Evolutionary conservation across 371 early-diverging fungal genomes (phyloP).

Genomic region (Mortierella sp.): DNA sequence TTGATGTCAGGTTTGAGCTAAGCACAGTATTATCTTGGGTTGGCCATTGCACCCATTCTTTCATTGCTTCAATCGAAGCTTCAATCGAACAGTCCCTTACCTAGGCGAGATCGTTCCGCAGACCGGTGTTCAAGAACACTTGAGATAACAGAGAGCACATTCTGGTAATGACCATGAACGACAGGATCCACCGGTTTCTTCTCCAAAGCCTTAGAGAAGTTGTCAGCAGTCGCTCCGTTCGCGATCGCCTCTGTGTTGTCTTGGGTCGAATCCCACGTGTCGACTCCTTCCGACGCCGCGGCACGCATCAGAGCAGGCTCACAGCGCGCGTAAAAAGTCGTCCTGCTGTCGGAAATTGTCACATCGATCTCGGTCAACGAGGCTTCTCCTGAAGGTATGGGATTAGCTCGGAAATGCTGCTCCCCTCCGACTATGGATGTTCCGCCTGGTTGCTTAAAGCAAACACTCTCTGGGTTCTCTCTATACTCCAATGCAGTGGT

Average conservation of each 20-base stretch:
- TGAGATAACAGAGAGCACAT: slow-evolving; percentile 9
- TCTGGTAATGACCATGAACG: slow-evolving; percentile 15
- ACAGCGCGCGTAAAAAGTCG: slow-evolving; percentile 9
- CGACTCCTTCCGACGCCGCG: slow-evolving; percentile 1
- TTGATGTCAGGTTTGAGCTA: not conserved
- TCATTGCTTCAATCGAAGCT: too few relatives aligned
- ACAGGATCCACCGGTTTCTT: slow-evolving; percentile 4
- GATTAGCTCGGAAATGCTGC: slow-evolving; percentile 21
- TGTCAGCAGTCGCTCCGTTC: slow-evolving; percentile 10
- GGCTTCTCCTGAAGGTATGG: slow-evolving; percentile 6
- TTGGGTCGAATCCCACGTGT: not conserved
- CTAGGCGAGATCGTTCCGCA: not conserved
- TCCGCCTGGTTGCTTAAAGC: not conserved
- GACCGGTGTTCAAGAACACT: slow-evolving; percentile 5
- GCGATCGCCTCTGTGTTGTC: not conserved
- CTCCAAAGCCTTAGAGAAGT: slow-evolving; percentile 2
- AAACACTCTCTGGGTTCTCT: not conserved
- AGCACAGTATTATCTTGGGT: too few relatives aligned
- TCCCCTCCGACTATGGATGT: not conserved
- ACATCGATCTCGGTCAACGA: slow-evolving; percentile 14
- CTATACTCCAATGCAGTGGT: slow-evolving; percentile 15
- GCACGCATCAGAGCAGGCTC: slow-evolving; percentile 18
- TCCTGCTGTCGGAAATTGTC: slow-evolving; percentile 21
- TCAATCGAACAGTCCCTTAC: too few relatives aligned
- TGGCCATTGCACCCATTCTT: too few relatives aligned